Percentiles rank a stretch among this genome's conserved stretches.
These are phyloP conservation scores for Pyrus hybrid DNA, from an alignment of 331 rosid species.

Conservation along the genomic window DNA sequence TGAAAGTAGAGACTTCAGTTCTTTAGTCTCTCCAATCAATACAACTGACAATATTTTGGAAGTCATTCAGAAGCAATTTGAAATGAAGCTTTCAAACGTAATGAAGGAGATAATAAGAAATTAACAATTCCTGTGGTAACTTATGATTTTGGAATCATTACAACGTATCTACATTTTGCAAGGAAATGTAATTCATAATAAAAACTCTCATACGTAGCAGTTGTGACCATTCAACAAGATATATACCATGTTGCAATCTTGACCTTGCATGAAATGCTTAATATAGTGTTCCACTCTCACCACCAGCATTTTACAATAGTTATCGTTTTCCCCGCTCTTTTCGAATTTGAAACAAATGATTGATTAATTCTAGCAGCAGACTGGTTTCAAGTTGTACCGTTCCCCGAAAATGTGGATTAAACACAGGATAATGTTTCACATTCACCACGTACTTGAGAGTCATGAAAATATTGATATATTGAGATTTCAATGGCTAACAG, in stretches of 20 bases:
- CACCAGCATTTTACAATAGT: no score
- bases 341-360: no score
- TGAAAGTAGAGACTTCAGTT: neutral
- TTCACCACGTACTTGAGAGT: no score
- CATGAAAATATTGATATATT: no score
- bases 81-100: neutral
- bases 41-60: neutral
- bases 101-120: neutral
- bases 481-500: no score
- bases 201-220: neutral
- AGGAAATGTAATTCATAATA: neutral
- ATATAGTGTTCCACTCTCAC: no score
- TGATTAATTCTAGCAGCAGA: no score
- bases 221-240: neutral
- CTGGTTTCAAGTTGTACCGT: no score
- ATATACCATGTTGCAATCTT: neutral
- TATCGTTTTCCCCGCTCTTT: no score
- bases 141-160: neutral
- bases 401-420: no score
- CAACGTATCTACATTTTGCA: neutral
- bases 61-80: neutral
- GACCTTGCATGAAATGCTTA: neutral
- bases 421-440: no score
- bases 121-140: neutral
- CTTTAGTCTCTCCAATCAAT: neutral